A percentile compares a stretch with the other conserved stretches of the same genome.
These are phyloP conservation scores for Alternaria viburni DNA, from an alignment of 2,329 filamentous ascomycete species.

Conservation along the genomic window DNA sequence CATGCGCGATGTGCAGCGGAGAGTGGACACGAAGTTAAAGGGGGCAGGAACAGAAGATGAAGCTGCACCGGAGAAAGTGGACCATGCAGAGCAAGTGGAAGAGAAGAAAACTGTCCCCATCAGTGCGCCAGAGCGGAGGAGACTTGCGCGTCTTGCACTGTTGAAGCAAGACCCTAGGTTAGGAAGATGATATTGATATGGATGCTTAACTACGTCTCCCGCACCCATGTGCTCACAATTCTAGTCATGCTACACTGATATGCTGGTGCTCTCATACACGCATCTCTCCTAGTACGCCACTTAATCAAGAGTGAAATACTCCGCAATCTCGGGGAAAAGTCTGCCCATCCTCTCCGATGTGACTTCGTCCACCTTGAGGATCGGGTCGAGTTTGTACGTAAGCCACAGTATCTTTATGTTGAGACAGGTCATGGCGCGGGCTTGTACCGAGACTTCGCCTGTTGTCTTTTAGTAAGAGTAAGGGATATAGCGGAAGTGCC, in stretches of 20 bases:
- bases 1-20: not conserved
- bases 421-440: not conserved
- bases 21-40: not conserved
- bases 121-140: constrained; percentile 1
- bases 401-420: not conserved
- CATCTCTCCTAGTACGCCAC: not conserved
- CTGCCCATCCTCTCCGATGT: not conserved
- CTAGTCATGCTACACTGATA: not conserved
- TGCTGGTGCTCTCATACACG: not conserved
- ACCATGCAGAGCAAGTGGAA: not conserved
- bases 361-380: not conserved
- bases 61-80: not conserved
- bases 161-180: not conserved
- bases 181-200: not conserved
- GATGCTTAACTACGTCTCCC: not conserved
- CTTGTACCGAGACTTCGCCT: not conserved
- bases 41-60: not conserved
- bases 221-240: not conserved
- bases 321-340: not conserved
- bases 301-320: not conserved
- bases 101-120: not conserved
- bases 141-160: not conserved
- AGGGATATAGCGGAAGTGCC: not conserved
- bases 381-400: not conserved
- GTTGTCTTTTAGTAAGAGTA: not conserved